Evolutionary conservation across 2,329 filamentous ascomycete species (phyloP), one percentile per base, ranked within the genome.

Genomic region (Phaeophleospora eucalypticola): DNA sequence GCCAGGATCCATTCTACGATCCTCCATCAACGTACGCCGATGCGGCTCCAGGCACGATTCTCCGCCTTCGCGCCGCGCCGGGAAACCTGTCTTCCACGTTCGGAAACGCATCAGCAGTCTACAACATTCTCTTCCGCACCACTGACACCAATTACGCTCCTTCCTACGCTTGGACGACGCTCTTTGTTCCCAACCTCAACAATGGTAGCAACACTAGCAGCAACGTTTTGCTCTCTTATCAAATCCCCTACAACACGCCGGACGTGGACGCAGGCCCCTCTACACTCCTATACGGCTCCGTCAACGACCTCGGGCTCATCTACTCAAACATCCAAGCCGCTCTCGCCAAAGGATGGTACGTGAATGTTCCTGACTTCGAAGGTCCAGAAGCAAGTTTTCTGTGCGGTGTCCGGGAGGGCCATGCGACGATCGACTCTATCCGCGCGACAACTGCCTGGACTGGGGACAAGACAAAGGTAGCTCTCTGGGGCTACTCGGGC

Each of bases 401-500:
- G 3, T 43, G 53, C 6, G 60, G 63, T 3, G 36, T 57, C 4
- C 48, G 54, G 24, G 51, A 49, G 36, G 62, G 59, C 4, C 50
- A 61, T 27, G 58, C 56, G 36, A 60, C 57, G 9, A 49, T 65
- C 16, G 61, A 65, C 43, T 53, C 49, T 4, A 51, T 65, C 36
- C 60, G 62, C 8, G 58, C 60, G 4, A 56, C 14, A 43, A 17
- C 18, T 16, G 17, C 18, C 9, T 17, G 40, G 16, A 59, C 2
- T 16, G 68, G 77, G 19, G 70, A 68, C 14, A 57, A 70, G 4
- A 18, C 45, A 7, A 35, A 21, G n/a, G 27, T 42, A 21, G 39
- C 45, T 9, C 32, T 47, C 14, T 47, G 75, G 75, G 78, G 78
- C 0, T 81, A 80, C 55, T 77, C 72, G 0, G 78, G 78, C 4